Evolutionary conservation across 2,329 filamentous ascomycete species (phyloP), one percentile per base, ranked within the genome.

Genomic region (Cladophialophora chaetospira): DNA sequence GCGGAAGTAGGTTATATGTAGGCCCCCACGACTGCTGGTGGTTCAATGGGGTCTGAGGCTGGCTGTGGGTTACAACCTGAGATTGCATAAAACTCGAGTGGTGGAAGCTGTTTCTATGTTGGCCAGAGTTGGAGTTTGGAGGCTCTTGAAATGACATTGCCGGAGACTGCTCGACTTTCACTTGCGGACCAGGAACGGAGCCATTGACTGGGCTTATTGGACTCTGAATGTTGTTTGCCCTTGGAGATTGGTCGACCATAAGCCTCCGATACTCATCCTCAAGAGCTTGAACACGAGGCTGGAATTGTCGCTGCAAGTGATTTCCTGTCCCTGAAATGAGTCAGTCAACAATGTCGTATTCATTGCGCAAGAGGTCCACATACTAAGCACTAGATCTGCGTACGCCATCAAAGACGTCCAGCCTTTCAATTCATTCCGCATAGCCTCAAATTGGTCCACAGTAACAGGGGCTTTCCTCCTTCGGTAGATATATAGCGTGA

Each of bases 331-430:
- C 62, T 64, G 29, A 21, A 44, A 36, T 3, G 3, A 17, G 46
- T 53, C 35, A 55, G 42, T 53, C 13, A 11, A 17, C 11, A 36
- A 40, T 11, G 2, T 5, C 17, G n/a, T 25, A 15, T 26, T 42
- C 9, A 29, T 21, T 3, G 23, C 11, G 9, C 2, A 31, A 8
- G 25, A 15, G 9, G 13, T 40, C 3, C 4, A 62, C 62, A 52
- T 53, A 58, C 62, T 58, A 13, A 66, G 36, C 10, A 66, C 61
- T 10, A 63, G 54, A 35, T 65, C 64, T 28, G 64, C 64, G 46
- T 63, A 65, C n/a, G 62, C 60, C 61, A 66, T 62, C 33, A 65
- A 46, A 11, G 56, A 62, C 29, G 63, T 55, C 65, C 65, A 67
- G 13, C 63, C 63, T 15, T 58, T 63, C 25, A 67, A 46, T 45